phyloP scores from a whole-genome alignment of 345 rosid genomes.

The Salix koriyanagi region DNA sequence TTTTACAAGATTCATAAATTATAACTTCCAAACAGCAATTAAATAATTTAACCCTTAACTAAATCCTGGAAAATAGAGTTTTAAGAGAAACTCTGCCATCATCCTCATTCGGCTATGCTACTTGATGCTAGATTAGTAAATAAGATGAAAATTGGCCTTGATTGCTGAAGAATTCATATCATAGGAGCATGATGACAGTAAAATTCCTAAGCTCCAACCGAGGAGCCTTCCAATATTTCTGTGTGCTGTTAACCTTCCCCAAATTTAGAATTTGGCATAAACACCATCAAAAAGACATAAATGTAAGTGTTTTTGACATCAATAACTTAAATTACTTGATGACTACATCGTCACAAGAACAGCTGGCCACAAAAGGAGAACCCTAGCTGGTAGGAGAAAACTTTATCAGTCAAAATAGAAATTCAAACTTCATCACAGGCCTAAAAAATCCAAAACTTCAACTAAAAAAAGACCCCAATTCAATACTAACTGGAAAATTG shows the following conservation, averaged over 20 bases:
- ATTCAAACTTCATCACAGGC: neutral
- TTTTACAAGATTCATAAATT: neutral
- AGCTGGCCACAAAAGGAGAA: neutral
- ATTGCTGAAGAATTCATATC: neutral
- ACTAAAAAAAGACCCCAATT: neutral
- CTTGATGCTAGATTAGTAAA: neutral
- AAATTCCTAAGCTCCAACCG: neutral
- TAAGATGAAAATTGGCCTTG: neutral
- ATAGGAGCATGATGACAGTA: neutral
- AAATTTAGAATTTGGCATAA: neutral
- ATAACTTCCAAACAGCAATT: neutral
- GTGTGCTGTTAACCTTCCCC: neutral
- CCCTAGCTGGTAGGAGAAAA: neutral
- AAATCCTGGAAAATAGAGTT: neutral
- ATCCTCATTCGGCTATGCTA: neutral
- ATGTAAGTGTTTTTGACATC: neutral
- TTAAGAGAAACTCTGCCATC: neutral
- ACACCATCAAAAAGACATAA: neutral
- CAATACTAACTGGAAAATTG: neutral
- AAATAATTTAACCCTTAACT: neutral
- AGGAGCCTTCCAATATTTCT: neutral
- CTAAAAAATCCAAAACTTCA: neutral
- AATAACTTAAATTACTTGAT: neutral
- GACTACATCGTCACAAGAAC: neutral
- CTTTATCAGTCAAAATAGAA: neutral